Evolutionary conservation across 129 eudicot species (phyloP), one percentile per base, ranked within the genome.

Genomic region (Centrapalus pauciflorus): DNA sequence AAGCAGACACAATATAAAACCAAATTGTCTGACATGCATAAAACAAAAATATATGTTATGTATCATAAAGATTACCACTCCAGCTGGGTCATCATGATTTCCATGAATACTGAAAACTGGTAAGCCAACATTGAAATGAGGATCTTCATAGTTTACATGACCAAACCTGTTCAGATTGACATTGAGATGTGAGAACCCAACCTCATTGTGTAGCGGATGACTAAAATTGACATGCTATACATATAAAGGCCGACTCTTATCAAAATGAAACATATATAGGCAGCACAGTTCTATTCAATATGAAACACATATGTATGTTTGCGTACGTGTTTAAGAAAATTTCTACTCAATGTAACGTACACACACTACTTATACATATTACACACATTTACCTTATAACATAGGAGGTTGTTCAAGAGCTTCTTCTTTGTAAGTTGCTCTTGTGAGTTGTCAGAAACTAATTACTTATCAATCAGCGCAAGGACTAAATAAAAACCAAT

Each of bases 71-170:
- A 67, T 66, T 89, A 93, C 99, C 99, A 93, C 99, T 76, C 99
- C 99, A 78, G 99, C 96, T 66, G 99, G 99, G 73, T 93, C 99
- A 61, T 93, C 99, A 63, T 93, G 99, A 80, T 93, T 93, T 61
- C 99, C 99, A 75, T 93, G 99, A 75, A 93, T 93, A 66, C 95
- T 93, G 89, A 93, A 93, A 60, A 93, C 99, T 13, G 99, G 99
- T 80, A 93, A 78, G 46, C 99, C 99, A 68, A 93, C 99, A 66
- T 93, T 93, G 85, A 83, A 89, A 77, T 93, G 99, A 56, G 99
- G 99, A 80, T 93, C 99, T 80, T 93, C 99, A 55, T 89, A 93
- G 72, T 93, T 93, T 29, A 93, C 99, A 76, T 93, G 99, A 55
- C 99, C 99, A 82, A 84, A 93, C 75, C 99, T 93, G 85, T 66